Evolutionary conservation across 2,329 filamentous ascomycete species (phyloP), one percentile per base, ranked within the genome.

Genomic region (Penicillium sp.): DNA sequence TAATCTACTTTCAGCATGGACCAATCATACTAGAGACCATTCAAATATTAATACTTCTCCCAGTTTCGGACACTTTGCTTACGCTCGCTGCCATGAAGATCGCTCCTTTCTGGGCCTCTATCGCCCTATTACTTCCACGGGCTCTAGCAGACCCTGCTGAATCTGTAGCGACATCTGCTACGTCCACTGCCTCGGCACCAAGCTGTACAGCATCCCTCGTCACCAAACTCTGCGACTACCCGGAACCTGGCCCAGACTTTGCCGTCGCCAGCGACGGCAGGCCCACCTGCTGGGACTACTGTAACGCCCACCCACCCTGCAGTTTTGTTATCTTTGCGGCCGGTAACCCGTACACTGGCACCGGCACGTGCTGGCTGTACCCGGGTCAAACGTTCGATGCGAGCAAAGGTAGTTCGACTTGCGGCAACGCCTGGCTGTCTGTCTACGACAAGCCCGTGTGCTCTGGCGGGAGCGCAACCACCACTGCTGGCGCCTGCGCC

Each of bases 291-390:
- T 71, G 67, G 69, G 64, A 66, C 40, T 71, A 70, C 64, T 74
- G 71, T 60, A 64, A 69, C 55, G 60, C 58, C 41, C 44, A 73
- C 59, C 64, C 60, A 57, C 71, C 71, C 24, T 74, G 71, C 63
- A 60, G 58, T 63, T 74, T 73, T 59, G 63, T 66, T 54, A 69
- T 73, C 60, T 74, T 72, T 60, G 5, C 18, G 54, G 58, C 66
- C 41, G 69, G 65, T 39, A 72, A 73, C 60, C 70, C 71, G 50
- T 40, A 61, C 56, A 55, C 54, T 2, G 71, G 67, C 62, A 61
- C 49, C 40, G 71, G 71, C 53, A 69, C 61, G 2, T 72, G 71
- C 63, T 72, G 67, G 69, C 37, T 70, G 22, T 73, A 72, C 60
- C 70, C 70, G 2, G 70, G 68, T 35, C 59, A 68, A 61, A 58